A percentile compares a stretch with the other conserved stretches of the same genome.
Conservation (phyloP, 1,139 yeast species). For the Candida glucosophila region DNA sequence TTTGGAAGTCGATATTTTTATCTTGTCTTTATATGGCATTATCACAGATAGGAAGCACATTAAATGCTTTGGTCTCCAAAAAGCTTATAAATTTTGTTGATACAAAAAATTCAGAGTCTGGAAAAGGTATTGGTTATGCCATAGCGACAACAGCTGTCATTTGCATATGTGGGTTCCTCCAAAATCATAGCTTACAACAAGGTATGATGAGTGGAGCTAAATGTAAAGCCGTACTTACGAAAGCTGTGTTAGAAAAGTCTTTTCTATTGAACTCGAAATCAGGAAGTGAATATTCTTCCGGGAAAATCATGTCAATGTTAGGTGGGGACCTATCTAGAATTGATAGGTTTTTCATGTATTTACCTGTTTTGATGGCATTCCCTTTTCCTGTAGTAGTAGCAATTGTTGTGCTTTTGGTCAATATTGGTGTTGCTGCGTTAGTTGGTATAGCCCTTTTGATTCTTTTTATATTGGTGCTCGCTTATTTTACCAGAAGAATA, state of each 20-base stretch:
- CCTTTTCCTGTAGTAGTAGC: slow-evolving; percentile 24
- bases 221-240: slow-evolving; percentile 56
- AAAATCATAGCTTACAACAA: slow-evolving; percentile 23
- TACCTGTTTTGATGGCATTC: slow-evolving; percentile 20
- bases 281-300: slow-evolving; percentile 50
- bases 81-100: slow-evolving; percentile 35
- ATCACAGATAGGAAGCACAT: slow-evolving; percentile 43
- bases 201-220: slow-evolving; percentile 50
- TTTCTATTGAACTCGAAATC: slow-evolving; percentile 54
- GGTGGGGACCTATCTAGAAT: slow-evolving; percentile 30
- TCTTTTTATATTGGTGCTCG: slow-evolving; percentile 16
- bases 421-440: slow-evolving; percentile 28
- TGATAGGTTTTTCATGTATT: slow-evolving; percentile 26
- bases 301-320: slow-evolving; percentile 53
- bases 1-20: slow-evolving; percentile 6
- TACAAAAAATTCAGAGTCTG: slow-evolving; percentile 10
- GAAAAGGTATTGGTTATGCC: slow-evolving; percentile 31
- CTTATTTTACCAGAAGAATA: slow-evolving; percentile 14
- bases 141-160: slow-evolving; percentile 15
- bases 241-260: slow-evolving; percentile 59
- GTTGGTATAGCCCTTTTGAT: slow-evolving; percentile 26
- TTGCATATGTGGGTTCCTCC: slow-evolving; percentile 12
- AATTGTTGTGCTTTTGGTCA: slow-evolving; percentile 22
- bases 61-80: slow-evolving; percentile 41
- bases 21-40: slow-evolving; percentile 23